A percentile compares a stretch with the other conserved stretches of the same genome.
phyloP scores from a whole-genome alignment of 148 eudicot genomes.

The Vaccinium vitisidaea region DNA sequence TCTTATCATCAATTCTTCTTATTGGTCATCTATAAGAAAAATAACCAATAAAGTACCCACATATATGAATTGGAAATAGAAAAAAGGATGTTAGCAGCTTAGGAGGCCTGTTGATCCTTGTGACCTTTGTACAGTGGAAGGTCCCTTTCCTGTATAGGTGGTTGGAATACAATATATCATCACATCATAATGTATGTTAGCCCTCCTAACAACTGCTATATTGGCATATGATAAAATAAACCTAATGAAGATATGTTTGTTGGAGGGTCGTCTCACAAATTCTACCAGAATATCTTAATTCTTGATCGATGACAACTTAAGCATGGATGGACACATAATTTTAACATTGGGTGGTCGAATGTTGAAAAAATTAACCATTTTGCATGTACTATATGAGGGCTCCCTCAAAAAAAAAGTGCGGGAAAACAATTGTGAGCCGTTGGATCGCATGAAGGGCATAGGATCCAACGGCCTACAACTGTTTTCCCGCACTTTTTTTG shows the following conservation, averaged over 20 bases:
- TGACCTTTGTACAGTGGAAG: background rate
- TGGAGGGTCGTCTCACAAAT: too few species aligned
- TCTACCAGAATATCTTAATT: too few species aligned
- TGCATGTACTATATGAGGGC: too few species aligned
- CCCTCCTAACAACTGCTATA: background rate
- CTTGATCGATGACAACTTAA: too few species aligned
- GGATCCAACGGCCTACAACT: too few species aligned
- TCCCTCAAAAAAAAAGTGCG: too few species aligned
- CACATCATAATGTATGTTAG: too few species aligned
- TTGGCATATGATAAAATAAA: background rate
- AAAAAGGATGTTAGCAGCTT: background rate
- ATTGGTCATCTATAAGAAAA: background rate
- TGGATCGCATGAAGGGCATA: too few species aligned
- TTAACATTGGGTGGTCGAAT: background rate
- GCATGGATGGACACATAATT: background rate
- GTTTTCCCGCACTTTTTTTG: too few species aligned
- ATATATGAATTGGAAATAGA: background rate
- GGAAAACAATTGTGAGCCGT: too few species aligned
- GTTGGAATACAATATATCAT: background rate
- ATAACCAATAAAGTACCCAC: background rate
- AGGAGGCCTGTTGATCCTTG: background rate
- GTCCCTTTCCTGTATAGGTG: background rate
- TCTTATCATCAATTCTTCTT: background rate
- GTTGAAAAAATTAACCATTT: too few species aligned
- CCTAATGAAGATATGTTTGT: background rate